Evolutionary conservation across 768 basidiomycete genomes (phyloP).

Genomic region (Agaricus blazei): DNA sequence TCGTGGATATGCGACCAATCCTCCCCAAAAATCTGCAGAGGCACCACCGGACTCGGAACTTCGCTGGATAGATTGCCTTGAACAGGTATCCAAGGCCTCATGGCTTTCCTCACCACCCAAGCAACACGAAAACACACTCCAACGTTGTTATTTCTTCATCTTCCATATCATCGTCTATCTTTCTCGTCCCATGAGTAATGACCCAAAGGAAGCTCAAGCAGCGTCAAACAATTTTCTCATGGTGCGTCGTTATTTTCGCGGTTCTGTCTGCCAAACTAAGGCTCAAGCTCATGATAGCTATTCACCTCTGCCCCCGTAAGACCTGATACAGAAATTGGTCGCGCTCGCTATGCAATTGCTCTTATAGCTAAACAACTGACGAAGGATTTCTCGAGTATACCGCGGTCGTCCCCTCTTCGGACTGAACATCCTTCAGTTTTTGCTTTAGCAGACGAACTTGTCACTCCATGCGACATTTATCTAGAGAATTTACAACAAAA

Average conservation of each 20-base stretch:
- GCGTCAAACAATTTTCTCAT: neutral
- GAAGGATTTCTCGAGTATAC: constrained; percentile 2
- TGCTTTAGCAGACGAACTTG: constrained; percentile 4
- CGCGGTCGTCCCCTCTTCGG: neutral
- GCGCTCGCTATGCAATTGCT: constrained; percentile 4
- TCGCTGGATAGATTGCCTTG: constrained; percentile 7
- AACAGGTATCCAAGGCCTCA: constrained; percentile 1
- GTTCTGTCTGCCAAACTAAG: neutral
- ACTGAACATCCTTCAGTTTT: neutral
- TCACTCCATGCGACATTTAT: constrained; percentile 4
- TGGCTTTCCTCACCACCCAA: constrained; percentile 8
- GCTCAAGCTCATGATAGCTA: neutral
- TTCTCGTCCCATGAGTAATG: neutral
- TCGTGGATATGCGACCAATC: neutral
- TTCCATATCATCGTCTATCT: constrained; percentile 9
- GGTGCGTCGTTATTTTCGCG: neutral
- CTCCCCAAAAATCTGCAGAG: neutral
- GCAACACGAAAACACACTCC: constrained; percentile 2
- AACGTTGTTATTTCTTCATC: constrained; percentile 3
- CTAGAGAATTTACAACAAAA: neutral
- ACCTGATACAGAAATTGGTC: constrained; percentile 8
- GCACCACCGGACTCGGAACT: neutral
- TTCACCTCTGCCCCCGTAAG: constrained; percentile 6
- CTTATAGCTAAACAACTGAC: neutral
- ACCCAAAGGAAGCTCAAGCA: neutral